These are phyloP conservation scores for Cucumis sativus DNA, from an alignment of 306 rosid species.

Conservation along the genomic window DNA sequence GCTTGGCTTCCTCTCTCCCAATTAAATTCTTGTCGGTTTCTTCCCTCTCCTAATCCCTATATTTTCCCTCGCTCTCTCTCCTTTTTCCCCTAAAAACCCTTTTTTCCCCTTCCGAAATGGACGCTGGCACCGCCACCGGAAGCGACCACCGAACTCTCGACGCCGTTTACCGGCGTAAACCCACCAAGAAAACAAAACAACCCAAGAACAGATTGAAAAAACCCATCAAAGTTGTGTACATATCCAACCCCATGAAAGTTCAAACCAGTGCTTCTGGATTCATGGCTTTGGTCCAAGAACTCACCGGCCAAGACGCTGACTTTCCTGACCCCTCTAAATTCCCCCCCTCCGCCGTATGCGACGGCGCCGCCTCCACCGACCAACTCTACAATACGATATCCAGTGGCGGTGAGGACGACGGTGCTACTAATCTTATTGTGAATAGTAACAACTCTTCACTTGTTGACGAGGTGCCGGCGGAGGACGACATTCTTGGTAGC, in stretches of 20 bases:
- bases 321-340: slow-evolving; percentile 41
- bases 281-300: slow-evolving; percentile 74
- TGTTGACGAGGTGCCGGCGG: not conserved
- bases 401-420: not conserved
- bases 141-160: not conserved
- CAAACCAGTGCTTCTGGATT: slow-evolving; percentile 54
- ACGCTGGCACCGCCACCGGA: not conserved
- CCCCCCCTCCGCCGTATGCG: not conserved
- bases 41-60: not conserved
- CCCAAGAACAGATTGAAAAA: not conserved
- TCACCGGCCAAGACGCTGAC: slow-evolving; percentile 66
- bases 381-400: not conserved
- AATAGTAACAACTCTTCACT: not conserved
- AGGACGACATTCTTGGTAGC: not conserved
- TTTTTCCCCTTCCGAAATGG: not conserved
- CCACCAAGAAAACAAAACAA: not conserved
- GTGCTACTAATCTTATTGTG: not conserved
- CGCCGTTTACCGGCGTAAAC: not conserved
- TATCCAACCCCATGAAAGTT: slow-evolving; percentile 74
- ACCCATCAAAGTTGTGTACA: slow-evolving; percentile 60
- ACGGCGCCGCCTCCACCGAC: not conserved
- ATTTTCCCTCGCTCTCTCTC: not conserved
- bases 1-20: not conserved
- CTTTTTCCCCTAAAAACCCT: not conserved
- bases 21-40: slow-evolving; percentile 1